A percentile compares a stretch with the other conserved stretches of the same genome.
phyloP scores from a whole-genome alignment of 179 eudicot species.

The Drosera spatulata region DNA sequence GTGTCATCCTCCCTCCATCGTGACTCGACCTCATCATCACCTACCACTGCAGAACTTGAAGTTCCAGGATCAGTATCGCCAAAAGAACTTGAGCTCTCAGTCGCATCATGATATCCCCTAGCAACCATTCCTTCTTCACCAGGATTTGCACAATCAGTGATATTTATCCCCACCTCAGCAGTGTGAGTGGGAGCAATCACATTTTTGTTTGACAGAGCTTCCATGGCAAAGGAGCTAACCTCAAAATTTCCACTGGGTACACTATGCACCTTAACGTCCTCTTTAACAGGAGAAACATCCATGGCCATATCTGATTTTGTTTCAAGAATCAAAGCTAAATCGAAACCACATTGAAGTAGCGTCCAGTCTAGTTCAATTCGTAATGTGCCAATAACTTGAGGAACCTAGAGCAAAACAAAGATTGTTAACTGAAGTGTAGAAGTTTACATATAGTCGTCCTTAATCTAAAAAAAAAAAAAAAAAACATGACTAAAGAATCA shows the following conservation, averaged over 20 bases:
- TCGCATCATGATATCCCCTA: constrained; percentile 27
- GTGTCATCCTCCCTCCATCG: constrained; percentile 23
- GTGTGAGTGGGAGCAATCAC: constrained; percentile 4
- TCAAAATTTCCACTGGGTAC: constrained; percentile 34
- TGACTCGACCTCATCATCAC: constrained; percentile 50
- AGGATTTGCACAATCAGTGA: constrained; percentile 19
- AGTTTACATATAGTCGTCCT: too few relatives aligned
- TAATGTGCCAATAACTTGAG: too few relatives aligned
- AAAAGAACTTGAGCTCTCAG: constrained; percentile 78
- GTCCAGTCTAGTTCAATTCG: too few relatives aligned
- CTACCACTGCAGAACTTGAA: constrained; percentile 21
- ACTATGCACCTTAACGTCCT: constrained; percentile 12
- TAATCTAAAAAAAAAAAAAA: too few relatives aligned
- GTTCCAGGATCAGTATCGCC: constrained; percentile 34
- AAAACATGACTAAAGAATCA: too few relatives aligned
- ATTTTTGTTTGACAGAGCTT: constrained; percentile 13
- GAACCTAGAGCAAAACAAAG: too few relatives aligned
- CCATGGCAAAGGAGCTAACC: constrained; percentile 23
- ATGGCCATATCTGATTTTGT: constrained; percentile 14
- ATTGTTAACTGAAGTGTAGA: too few relatives aligned
- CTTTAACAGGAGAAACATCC: constrained; percentile 30
- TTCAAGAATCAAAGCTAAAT: constrained; percentile 16
- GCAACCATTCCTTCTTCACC: constrained; percentile 19
- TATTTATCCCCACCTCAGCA: constrained; percentile 29
- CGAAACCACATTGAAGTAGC: constrained; percentile 14